Percentiles rank a stretch among this genome's conserved stretches.
phyloP scores from a whole-genome alignment of 139 green algal genomes.

The Coelastrella sp. region DNA sequence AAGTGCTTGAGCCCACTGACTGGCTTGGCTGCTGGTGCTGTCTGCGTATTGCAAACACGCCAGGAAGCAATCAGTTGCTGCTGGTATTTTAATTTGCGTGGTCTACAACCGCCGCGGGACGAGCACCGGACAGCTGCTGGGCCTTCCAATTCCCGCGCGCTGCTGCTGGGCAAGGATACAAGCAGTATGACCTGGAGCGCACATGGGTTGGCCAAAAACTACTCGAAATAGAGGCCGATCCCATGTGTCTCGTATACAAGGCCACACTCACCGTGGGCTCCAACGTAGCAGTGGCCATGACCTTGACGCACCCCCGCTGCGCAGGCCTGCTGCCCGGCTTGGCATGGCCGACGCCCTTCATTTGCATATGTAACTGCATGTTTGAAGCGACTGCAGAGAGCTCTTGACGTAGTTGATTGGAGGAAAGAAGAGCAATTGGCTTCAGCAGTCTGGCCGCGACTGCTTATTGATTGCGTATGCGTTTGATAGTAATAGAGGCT shows the following conservation, averaged over 20 bases:
- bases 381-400: background rate
- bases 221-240: too few species aligned
- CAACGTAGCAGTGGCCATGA: background rate
- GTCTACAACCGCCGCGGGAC: too few species aligned
- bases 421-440: too few species aligned
- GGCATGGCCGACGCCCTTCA: background rate
- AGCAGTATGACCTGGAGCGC: too few species aligned
- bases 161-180: background rate
- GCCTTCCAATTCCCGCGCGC: background rate
- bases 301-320: constrained; percentile 16
- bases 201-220: background rate
- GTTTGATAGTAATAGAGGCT: too few species aligned
- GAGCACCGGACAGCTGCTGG: too few species aligned
- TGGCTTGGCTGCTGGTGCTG: background rate
- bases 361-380: background rate
- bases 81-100: too few species aligned
- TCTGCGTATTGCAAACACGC: background rate
- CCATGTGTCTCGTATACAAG: background rate
- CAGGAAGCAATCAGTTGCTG: background rate
- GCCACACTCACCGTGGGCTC: background rate
- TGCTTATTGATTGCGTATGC: too few species aligned
- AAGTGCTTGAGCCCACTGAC: constrained; percentile 72
- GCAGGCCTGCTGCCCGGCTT: background rate
- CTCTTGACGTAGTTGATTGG: too few species aligned
- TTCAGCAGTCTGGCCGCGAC: too few species aligned